Percentiles rank a stretch among this genome's conserved stretches.
Conservation (phyloP, 1,284 basidiomycete genomes). For the Testicularia cyperi region DNA sequence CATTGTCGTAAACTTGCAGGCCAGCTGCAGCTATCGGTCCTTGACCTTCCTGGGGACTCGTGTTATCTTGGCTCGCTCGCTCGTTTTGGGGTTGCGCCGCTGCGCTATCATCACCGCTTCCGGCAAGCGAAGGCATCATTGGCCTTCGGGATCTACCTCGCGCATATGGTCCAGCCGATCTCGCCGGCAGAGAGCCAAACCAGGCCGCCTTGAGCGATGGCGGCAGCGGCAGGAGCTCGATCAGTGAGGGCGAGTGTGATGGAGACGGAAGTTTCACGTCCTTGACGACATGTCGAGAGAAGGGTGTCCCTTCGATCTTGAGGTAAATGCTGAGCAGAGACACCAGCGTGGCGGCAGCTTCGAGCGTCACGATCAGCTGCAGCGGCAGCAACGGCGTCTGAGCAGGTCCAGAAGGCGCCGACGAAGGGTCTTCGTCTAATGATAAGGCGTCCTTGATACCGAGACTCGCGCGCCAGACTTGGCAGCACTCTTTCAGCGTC, state of each 20-base stretch:
- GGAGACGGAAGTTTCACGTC: conserved; percentile 28
- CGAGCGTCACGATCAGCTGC: conserved; percentile 22
- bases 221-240: conserved; percentile 26
- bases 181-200: conserved; percentile 5
- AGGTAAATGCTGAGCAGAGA: conserved; percentile 22
- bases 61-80: no score
- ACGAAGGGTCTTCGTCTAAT: no score
- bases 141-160: conserved; percentile 15
- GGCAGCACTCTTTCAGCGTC: conserved; percentile 4
- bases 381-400: conserved; percentile 4
- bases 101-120: no score
- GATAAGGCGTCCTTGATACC: conserved; percentile 6
- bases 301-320: conserved; percentile 22
- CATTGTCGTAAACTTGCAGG: background rate
- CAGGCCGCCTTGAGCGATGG: conserved; percentile 8
- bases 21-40: no score
- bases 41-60: background rate
- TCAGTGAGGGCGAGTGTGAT: conserved; percentile 30
- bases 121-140: conserved; percentile 23
- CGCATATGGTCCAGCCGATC: conserved; percentile 4
- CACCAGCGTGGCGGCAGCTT: conserved; percentile 10
- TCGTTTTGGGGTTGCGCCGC: background rate
- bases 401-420: background rate
- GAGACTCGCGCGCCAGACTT: conserved; percentile 8
- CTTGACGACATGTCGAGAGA: conserved; percentile 12